Evolutionary conservation across 352 stramenopile species (phyloP), one percentile per base, ranked within the genome.

Genomic region (Saprolegnia parasitica): DNA sequence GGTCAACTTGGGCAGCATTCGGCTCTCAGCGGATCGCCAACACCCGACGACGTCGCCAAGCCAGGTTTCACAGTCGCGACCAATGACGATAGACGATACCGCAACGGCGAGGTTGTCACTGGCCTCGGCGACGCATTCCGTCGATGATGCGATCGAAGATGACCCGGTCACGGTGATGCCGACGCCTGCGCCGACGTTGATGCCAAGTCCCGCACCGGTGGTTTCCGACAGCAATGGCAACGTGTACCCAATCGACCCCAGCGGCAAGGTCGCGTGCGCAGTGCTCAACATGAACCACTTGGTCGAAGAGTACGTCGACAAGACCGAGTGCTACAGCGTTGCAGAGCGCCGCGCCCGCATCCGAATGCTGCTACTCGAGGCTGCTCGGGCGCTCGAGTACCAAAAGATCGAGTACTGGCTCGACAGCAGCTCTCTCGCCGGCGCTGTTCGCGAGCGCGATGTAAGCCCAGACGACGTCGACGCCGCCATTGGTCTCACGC

Each of bases 361-460:
- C n/a, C 47, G 47, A 55, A 23, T 29, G 5, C 65, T 78, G 55
- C 62, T 77, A n/a, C 49, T 77, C 50, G 68, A 29, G 5, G 55
- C 67, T 0, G 67, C 63, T 9, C 42, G 58, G 15, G 57, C 73
- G 29, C 76, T 76, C 32, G 68, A 39, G 9, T n/a, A 68, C 39
- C 77, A 90, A 73, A 73, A 83, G 37, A 70, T 88, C 18, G 78
- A 83, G 68, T 90, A 87, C 71, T 90, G 82, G 82, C 45, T 90
- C 58, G 82, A 90, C 72, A 86, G 82, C 65, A 80, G 79, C 71
- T 82, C 80, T 10, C 66, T 90, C 50, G 57, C 86, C 35, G 80
- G 82, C 1, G 78, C 87, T 68, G 79, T 84, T 58, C 78, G 79
- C 11, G 65, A 73, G 24, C 76, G 83, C 52, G 76, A 68, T 46